Base-by-base conservation (phyloP, 169 alveolate genomes). In the Cryptosporidium ubiquitum region DNA sequence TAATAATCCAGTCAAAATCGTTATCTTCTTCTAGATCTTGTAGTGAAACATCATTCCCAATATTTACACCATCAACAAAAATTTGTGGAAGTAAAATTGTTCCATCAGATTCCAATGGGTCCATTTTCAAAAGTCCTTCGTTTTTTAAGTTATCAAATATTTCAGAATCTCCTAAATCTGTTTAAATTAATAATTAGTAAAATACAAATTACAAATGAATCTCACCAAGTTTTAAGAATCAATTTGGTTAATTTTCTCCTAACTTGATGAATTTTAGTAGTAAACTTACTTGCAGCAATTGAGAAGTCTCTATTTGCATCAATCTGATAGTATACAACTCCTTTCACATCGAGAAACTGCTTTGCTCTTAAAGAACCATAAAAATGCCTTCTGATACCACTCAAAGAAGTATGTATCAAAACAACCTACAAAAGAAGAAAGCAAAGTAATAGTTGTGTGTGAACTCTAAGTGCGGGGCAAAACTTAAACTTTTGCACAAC, bases 11-110 rank as follows among this genome's bases (percentile, higher is more conserved):
- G 69, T 91, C 96, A 20, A 95, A 91, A 86, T 95, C 96, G 10
- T 96, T 96, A 85, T 95, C 97, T 60, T 95, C 97, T 86, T 95
- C 97, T 49, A 95, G 84, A 84, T 95, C 97, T 92, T 95, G 97
- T 37, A 95, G 61, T 20, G 91, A 85, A 70, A 68, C 85, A 51
- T 95, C 94, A 69, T 86, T 93, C 42, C 97, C 97, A 68, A 95
- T 70, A 26, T 92, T 68, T 0, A 94, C 94, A 0, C 97, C 97
- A 69, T 95, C 97, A 26, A 95, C 92, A 84, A 95, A 73, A 49
- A 95, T 79, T 91, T 95, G 97, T 1, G 97, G 97, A 9, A 95
- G 58, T 16, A 91, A 58, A 44, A 95, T 61, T 5, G 86, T 79
- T 4, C 86, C 86, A 64, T 79, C 86, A 14, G 86, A 79, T n/a